Percentiles rank a stretch among this genome's conserved stretches.
Evolutionary conservation across 495 filamentous ascomycete species (phyloP).

Genomic region (Mytilinidion resinicola): DNA sequence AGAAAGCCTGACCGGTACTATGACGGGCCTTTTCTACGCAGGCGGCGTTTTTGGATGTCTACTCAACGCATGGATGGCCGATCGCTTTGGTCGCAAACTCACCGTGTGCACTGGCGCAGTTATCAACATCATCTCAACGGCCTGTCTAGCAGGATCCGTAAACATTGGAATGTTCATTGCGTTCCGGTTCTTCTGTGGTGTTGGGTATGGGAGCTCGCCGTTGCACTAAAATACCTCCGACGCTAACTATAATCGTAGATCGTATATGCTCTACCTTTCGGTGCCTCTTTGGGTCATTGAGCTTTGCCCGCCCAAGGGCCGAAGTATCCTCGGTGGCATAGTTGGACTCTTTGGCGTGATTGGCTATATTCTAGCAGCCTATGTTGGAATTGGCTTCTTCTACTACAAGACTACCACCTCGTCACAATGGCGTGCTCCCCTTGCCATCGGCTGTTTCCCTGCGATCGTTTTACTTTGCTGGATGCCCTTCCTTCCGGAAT

Average conservation of each 20-base stretch:
- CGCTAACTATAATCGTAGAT: background rate
- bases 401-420: background rate
- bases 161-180: conserved; percentile 1
- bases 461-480: background rate
- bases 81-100: background rate
- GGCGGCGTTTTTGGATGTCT: background rate
- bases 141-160: background rate
- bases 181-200: background rate
- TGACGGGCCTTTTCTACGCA: background rate
- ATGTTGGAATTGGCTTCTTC: background rate
- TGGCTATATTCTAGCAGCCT: background rate
- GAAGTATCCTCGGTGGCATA: background rate
- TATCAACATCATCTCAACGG: background rate
- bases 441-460: background rate
- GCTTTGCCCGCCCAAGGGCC: background rate
- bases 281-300: background rate
- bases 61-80: background rate
- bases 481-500: background rate
- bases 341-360: background rate
- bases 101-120: background rate
- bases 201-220: background rate
- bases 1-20: background rate
- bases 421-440: background rate
- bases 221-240: background rate
- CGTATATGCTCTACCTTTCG: background rate